These are phyloP conservation scores for Pseudogymnoascus destructans DNA, from an alignment of 2,329 filamentous ascomycete species.

Conservation along the genomic window DNA sequence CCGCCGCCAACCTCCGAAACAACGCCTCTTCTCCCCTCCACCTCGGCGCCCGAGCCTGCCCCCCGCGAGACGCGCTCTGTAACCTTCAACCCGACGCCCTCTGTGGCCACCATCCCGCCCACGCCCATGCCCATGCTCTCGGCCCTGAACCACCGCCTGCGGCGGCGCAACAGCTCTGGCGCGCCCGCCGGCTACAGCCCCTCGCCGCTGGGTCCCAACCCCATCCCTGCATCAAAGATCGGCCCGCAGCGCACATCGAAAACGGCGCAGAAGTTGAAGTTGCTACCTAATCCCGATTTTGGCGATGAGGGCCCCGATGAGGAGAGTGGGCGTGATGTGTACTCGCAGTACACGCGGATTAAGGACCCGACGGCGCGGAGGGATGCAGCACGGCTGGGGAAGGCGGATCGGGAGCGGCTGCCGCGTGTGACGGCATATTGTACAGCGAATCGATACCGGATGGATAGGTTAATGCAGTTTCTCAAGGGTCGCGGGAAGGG, in stretches of 20 bases:
- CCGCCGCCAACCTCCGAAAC: constrained; percentile 7
- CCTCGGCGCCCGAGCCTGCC: constrained; percentile 14
- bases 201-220: constrained; percentile 28
- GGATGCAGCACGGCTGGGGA: constrained; percentile 83
- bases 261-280: constrained; percentile 90
- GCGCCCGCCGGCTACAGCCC: constrained; percentile 33
- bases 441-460: constrained; percentile 80
- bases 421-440: constrained; percentile 95
- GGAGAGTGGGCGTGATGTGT: constrained; percentile 88
- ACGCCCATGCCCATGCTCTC: constrained; percentile 49
- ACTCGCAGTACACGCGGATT: constrained; percentile 94
- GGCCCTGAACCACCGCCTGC: constrained; percentile 74
- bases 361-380: constrained; percentile 88
- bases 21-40: neutral
- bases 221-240: constrained; percentile 48
- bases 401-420: constrained; percentile 76
- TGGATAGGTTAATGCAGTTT: constrained; percentile 81
- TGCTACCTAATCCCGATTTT: constrained; percentile 82
- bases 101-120: constrained; percentile 42
- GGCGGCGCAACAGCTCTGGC: constrained; percentile 73
- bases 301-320: constrained; percentile 68
- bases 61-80: constrained; percentile 30
- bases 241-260: constrained; percentile 92
- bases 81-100: constrained; percentile 62
- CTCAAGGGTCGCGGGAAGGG: constrained; percentile 71